phyloP scores from a whole-genome alignment of 2,329 filamentous ascomycete species.

The Hypomyces rosellus region DNA sequence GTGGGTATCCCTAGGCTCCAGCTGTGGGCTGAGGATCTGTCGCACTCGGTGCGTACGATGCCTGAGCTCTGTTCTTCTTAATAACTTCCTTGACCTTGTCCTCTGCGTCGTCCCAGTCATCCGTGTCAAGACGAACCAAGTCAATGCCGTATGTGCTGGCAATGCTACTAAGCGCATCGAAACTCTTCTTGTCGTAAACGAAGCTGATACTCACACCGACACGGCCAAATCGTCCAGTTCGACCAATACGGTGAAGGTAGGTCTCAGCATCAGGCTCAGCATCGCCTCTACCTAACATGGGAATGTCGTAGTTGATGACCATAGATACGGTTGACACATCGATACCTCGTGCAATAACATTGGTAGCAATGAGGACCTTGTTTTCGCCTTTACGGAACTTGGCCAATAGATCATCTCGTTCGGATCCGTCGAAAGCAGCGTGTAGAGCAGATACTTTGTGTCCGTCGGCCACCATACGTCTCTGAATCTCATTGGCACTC shows the following conservation, averaged over 20 bases:
- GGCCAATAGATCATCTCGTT: conserved; percentile 79
- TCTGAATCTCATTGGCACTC: conserved; percentile 79
- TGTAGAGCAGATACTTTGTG: conserved; percentile 89
- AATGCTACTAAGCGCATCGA: conserved; percentile 72
- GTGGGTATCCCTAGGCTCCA: conserved; percentile 24
- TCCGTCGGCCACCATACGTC: conserved; percentile 78
- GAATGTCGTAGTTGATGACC: conserved; percentile 95
- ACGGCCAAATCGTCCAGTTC: conserved; percentile 92
- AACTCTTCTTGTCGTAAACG: conserved; percentile 80
- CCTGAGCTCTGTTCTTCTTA: conserved; percentile 60
- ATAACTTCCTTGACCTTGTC: conserved; percentile 73
- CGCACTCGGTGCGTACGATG: conserved; percentile 44
- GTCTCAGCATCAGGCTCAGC: conserved; percentile 86
- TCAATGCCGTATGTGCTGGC: conserved; percentile 73
- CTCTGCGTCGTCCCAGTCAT: conserved; percentile 89
- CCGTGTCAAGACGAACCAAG: conserved; percentile 72
- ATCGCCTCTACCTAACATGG: conserved; percentile 69
- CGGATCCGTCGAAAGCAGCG: conserved; percentile 74
- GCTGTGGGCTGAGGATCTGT: conserved; percentile 28
- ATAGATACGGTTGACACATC: conserved; percentile 88
- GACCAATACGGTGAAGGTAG: conserved; percentile 95
- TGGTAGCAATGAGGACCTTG: conserved; percentile 97
- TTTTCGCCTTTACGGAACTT: conserved; percentile 79
- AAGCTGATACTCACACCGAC: conserved; percentile 95
- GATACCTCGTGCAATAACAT: conserved; percentile 92